Conservation (phyloP, 148 eudicot species). For the Suaeda aralocaspica region DNA sequence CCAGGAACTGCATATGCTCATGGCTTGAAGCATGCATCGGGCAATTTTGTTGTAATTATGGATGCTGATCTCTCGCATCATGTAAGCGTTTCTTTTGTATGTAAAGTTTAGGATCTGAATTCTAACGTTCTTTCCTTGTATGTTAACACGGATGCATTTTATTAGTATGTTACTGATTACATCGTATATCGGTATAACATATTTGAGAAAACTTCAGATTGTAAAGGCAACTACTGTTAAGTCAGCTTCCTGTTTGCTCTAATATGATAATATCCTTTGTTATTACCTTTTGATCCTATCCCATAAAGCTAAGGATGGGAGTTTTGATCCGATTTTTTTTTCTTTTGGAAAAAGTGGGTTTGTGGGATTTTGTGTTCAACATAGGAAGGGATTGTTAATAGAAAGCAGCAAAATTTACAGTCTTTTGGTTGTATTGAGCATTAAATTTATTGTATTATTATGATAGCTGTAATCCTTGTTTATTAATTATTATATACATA, state of each 20-base stretch:
- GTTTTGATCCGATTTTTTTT: not conserved
- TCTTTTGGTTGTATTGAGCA: too few species aligned
- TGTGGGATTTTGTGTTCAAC: too few species aligned
- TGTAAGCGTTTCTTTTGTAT: constrained; percentile 38
- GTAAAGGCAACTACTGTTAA: not conserved
- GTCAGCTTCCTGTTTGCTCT: not conserved
- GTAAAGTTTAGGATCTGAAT: not conserved
- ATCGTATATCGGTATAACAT: not conserved
- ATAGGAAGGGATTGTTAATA: too few species aligned
- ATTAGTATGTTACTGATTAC: not conserved
- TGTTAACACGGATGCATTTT: too few species aligned
- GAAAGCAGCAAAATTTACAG: too few species aligned
- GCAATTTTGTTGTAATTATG: constrained; percentile 71
- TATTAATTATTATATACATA: not conserved
- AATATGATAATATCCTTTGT: not conserved
- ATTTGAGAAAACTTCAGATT: not conserved
- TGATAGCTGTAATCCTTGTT: not conserved
- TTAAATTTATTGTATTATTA: too few species aligned
- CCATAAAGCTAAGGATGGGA: not conserved
- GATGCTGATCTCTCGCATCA: constrained; percentile 83
- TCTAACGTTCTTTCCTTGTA: not conserved
- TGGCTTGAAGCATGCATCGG: constrained; percentile 72
- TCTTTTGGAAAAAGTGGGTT: too few species aligned
- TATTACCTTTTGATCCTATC: not conserved
- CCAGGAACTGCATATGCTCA: constrained; percentile 74